Base-by-base conservation (phyloP, 1,284 basidiomycete species). In the Rhodotorula mucilaginosa region DNA sequence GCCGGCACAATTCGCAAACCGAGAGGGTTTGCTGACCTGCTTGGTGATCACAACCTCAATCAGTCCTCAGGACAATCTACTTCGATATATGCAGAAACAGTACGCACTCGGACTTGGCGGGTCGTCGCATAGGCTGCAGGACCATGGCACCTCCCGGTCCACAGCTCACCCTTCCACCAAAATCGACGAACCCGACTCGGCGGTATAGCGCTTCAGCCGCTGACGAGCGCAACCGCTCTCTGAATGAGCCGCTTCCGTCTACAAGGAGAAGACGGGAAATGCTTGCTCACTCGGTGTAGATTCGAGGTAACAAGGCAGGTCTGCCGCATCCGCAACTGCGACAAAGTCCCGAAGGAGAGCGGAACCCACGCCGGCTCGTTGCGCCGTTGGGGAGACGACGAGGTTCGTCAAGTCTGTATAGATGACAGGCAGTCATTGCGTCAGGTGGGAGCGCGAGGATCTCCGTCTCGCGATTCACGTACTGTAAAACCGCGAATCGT, bases 231-330 rank as follows among this genome's bases (percentile, higher is more conserved):
- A 5, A 29, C 3, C 3, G 26, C 16, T 18, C 26, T 10, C 13
- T 26, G 12, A 31, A 16, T 16, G 54, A 26, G 54, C 39, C 26
- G 54, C n/a, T 29, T 26, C 54, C 12, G 54, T n/a, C n/a, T 16
- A 44, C 39, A 13, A 13, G 39, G 2, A 44, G 12, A 10, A 44
- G 12, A 44, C 12, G 39, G 39, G 39, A 44, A 44, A 44, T 13
- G 39, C 13, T 6, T 56, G 13, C 54, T 56, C 26, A 56, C 54
- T 29, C n/a, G 23, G 26, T 10, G 54, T 26, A 13, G 54, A n/a
- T 56, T 56, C 54, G 54, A 56, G 54, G 54, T 56, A 56, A 26
- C 54, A 29, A 26, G 54, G 54, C 26, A 56, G 54, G 13, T 56
- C 54, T 12, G 23, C 26, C 29, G 16, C 15, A 21, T 56, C 54